Evolutionary conservation across 257 asterid species (phyloP), one percentile per base, ranked within the genome.

Genomic region (Solanum piurae): DNA sequence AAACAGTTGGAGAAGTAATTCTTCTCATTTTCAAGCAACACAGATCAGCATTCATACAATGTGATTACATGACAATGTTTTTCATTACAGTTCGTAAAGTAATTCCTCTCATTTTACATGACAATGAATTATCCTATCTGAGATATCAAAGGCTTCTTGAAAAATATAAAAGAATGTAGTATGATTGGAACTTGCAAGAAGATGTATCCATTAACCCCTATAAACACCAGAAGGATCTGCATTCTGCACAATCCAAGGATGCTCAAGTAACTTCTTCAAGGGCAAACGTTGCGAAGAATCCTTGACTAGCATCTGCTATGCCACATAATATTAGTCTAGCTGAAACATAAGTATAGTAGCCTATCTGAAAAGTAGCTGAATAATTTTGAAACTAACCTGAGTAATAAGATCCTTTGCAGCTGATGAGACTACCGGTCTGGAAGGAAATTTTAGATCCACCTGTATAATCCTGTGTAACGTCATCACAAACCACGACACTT

Each of bases 141-240:
- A 80, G 8, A 12, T 66, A 66, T 40, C n/a, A 46, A 49, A 82
- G 40, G 69, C 69, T 82, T 82, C 86, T 49, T 82, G 3, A 82
- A 82, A 49, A 29, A 80, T 18, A 12, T 62, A n/a, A 80, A 80
- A 29, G 55, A 82, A 13, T 5, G 66, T 18, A 49, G 66, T 49
- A 82, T 49, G 14, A 27, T 79, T 79, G 38, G 12, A 44, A 79
- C 38, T 44, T 44, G 64, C 36, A 18, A 27, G 1, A 18, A 18
- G 40, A 49, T 27, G 42, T 82, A 37, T 38, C 6, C 49, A 29
- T 29, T 89, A 97, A 44, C 93, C 93, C 91, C 73, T 95, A 87
- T 92, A 94, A 49, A 96, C 88, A 33, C 98, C 99, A 9, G 99
- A 95, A 8, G 98, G 99, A 84, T 97, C 99, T 2, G 98, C 99